phyloP scores from a whole-genome alignment of 441 rosid species.

The Bocquillonia castaneifolia region DNA sequence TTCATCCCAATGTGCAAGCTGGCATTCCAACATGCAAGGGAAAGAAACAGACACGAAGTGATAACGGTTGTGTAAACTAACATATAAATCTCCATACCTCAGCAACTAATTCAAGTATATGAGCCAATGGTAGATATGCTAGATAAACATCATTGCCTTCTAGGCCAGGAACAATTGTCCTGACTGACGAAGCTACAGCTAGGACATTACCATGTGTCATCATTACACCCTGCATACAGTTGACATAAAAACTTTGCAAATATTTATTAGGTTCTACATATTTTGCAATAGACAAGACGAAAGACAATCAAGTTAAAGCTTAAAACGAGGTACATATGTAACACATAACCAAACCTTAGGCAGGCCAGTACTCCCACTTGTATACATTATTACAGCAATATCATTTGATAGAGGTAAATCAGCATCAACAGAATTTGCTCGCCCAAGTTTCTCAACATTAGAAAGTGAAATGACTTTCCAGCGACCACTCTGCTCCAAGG shows the following conservation, averaged over 20 bases:
- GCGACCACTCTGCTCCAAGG: conserved; percentile 38
- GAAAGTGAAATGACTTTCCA: conserved; percentile 61
- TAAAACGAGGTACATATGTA: conserved; percentile 1
- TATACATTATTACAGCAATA: conserved; percentile 93
- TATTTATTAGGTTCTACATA: conserved; percentile 5
- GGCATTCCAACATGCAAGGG: not conserved
- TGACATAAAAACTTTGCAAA: conserved; percentile 7
- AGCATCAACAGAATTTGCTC: conserved; percentile 55
- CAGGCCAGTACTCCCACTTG: conserved; percentile 96
- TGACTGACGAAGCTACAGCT: conserved; percentile 84
- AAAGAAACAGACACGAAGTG: not conserved
- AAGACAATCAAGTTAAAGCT: not conserved
- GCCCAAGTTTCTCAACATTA: conserved; percentile 70
- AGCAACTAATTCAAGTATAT: conserved; percentile 93
- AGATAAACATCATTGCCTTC: conserved; percentile 78
- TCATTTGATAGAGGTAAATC: conserved; percentile 74
- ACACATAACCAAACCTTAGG: conserved; percentile 63
- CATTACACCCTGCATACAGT: conserved; percentile 81
- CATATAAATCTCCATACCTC: conserved; percentile 47
- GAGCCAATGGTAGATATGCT: conserved; percentile 93
- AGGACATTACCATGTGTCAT: conserved; percentile 96
- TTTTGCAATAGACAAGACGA: not conserved
- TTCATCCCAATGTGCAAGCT: not conserved
- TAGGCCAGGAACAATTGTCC: conserved; percentile 86
- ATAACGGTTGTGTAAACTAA: conserved; percentile 3